Percentiles rank a stretch among this genome's conserved stretches.
Conservation (phyloP, 2,329 filamentous ascomycete genomes). For the Nemania diffusa region DNA sequence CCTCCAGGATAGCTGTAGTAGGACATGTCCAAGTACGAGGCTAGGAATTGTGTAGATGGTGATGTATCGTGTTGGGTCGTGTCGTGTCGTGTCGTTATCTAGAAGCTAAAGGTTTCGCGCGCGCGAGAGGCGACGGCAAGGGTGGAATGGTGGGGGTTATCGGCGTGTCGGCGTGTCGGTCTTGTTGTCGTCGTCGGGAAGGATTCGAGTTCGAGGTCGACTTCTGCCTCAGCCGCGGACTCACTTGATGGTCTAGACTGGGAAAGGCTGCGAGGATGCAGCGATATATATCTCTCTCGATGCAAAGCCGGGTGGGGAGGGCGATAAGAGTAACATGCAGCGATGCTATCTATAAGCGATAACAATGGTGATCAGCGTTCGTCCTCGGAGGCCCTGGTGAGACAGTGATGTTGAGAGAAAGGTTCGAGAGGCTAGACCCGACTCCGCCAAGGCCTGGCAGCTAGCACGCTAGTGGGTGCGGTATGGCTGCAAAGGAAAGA, state of each 20-base stretch:
- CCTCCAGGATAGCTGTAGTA: slow-evolving; percentile 49
- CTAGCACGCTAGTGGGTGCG: neutral
- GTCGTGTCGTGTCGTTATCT: slow-evolving; percentile 4
- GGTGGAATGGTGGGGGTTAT: slow-evolving; percentile 1
- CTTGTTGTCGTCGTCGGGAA: slow-evolving; percentile 3
- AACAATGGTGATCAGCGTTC: slow-evolving; percentile 22
- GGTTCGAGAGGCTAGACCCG: slow-evolving; percentile 26
- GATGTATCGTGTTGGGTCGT: neutral
- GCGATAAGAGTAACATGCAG: slow-evolving; percentile 18
- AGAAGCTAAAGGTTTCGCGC: neutral
- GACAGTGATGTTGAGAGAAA: slow-evolving; percentile 12
- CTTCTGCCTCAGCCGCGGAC: slow-evolving; percentile 28
- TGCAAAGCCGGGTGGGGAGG: slow-evolving; percentile 20
- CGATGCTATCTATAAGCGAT: slow-evolving; percentile 27
- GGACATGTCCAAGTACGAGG: slow-evolving; percentile 44
- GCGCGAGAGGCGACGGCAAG: slow-evolving; percentile 18
- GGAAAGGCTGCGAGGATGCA: slow-evolving; percentile 31
- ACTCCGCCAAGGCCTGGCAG: slow-evolving; percentile 28
- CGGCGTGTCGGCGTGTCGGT: slow-evolving; percentile 23
- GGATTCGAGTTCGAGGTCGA: slow-evolving; percentile 16
- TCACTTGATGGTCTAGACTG: slow-evolving; percentile 25
- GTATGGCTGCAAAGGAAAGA: neutral
- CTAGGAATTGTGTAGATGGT: slow-evolving; percentile 14
- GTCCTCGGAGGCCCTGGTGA: slow-evolving; percentile 14
- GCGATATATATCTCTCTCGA: slow-evolving; percentile 33